Conservation (phyloP, 23 red algal species). For the Gracilaria gracilis region DNA sequence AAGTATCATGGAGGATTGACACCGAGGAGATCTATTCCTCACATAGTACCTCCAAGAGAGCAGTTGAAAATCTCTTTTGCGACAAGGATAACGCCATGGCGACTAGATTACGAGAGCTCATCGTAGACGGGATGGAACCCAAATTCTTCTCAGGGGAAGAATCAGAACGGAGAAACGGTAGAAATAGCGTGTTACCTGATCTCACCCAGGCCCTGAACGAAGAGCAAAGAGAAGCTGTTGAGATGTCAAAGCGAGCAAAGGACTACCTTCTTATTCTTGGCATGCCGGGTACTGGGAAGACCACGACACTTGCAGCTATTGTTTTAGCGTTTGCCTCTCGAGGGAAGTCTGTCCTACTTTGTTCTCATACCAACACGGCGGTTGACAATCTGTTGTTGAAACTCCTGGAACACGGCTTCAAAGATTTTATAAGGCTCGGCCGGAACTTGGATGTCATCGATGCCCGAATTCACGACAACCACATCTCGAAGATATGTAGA, state of each 20-base stretch:
- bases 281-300: slow-evolving; percentile 93
- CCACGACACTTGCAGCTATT: slow-evolving; percentile 72
- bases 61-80: slow-evolving; percentile 76
- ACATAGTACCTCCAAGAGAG: slow-evolving; percentile 67
- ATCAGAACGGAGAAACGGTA: background rate
- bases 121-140: slow-evolving; percentile 69
- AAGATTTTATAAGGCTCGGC: slow-evolving; percentile 71
- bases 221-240: slow-evolving; percentile 38
- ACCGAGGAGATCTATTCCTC: slow-evolving; percentile 70
- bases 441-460: slow-evolving; percentile 34
- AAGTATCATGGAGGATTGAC: slow-evolving; percentile 83
- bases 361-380: slow-evolving; percentile 86
- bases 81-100: slow-evolving; percentile 4
- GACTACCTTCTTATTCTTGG: slow-evolving; percentile 91
- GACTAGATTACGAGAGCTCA: slow-evolving; percentile 57
- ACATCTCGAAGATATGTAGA: slow-evolving; percentile 19
- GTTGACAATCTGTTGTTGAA: slow-evolving; percentile 88
- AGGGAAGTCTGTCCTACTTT: slow-evolving; percentile 76
- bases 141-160: slow-evolving; percentile 11
- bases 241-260: slow-evolving; percentile 16
- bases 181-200: background rate
- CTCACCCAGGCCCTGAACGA: slow-evolving; percentile 35
- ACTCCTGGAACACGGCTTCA: slow-evolving; percentile 44
- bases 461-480: slow-evolving; percentile 40
- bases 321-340: slow-evolving; percentile 36